Evolutionary conservation across 495 filamentous ascomycete genomes (phyloP).

Genomic region (Paragyromitra xinjiangensis): DNA sequence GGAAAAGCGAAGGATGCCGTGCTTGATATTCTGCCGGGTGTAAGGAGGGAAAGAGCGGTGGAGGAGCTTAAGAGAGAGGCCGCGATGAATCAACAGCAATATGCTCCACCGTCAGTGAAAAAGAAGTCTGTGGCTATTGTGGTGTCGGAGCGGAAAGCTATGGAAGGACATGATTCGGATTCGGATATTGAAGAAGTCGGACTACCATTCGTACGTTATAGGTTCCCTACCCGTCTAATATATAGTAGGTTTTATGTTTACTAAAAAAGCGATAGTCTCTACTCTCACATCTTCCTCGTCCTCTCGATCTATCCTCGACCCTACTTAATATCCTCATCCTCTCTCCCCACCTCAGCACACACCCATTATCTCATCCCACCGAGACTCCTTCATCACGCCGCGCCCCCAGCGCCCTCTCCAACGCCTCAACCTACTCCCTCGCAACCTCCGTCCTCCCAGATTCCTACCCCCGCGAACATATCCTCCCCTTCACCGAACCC

Average conservation of each 20-base stretch:
- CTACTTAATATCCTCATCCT: slow-evolving; percentile 51
- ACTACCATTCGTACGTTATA: slow-evolving; percentile 44
- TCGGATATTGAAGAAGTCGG: slow-evolving; percentile 50
- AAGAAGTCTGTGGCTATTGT: slow-evolving; percentile 51
- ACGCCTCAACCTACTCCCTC: slow-evolving; percentile 43
- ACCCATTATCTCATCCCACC: slow-evolving; percentile 30
- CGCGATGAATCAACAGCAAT: slow-evolving; percentile 36
- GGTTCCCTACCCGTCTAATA: background rate
- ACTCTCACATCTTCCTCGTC: slow-evolving; percentile 46
- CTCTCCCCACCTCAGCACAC: slow-evolving; percentile 51
- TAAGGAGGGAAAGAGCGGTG: slow-evolving; percentile 6
- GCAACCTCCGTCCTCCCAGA: slow-evolving; percentile 39
- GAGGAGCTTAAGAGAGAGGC: slow-evolving; percentile 40
- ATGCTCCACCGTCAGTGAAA: slow-evolving; percentile 38
- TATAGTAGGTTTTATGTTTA: background rate
- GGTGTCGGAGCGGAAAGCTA: slow-evolving; percentile 50
- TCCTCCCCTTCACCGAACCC: slow-evolving; percentile 45
- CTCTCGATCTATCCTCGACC: slow-evolving; percentile 43
- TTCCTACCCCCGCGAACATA: slow-evolving; percentile 47
- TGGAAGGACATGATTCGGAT: slow-evolving; percentile 51
- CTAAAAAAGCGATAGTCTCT: slow-evolving; percentile 37
- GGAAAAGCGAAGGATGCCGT: slow-evolving; percentile 27
- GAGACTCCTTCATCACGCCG: slow-evolving; percentile 18
- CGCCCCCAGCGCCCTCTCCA: slow-evolving; percentile 21
- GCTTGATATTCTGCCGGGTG: slow-evolving; percentile 19